Base-by-base conservation (phyloP, 2,329 filamentous ascomycete genomes). In the Ascochyta pisi region DNA sequence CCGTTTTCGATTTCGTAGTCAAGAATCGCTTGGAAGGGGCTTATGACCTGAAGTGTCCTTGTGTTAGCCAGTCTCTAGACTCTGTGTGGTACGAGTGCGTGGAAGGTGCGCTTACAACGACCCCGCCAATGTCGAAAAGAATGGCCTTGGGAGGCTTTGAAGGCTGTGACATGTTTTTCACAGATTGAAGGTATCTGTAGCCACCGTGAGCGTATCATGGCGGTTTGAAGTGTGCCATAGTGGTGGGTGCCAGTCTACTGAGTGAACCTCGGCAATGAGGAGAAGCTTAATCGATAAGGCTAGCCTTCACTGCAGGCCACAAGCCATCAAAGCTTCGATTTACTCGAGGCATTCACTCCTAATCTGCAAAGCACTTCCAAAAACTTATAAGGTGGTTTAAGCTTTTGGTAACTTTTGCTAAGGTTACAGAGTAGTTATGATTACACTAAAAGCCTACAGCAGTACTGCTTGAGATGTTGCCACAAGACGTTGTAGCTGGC, bases 101-200 rank as follows among this genome's bases (percentile, higher is more conserved):
- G 19, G 16, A 43, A 19, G 31, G 47, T 33, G 48, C 58, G 87
- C 91, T 82, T 89, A 96, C 94, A 83, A 92, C 96, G 66, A 99
- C 95, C 60, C 95, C 95, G 35, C 95, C 95, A 65, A 99, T 95
- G 77, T 99, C 95, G 75, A 98, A 98, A 22, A 99, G 82, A 1
- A 77, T 67, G n/a, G 73, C 74, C 13, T 62, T 68, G 6, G 66
- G 66, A 2, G 65, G 53, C 38, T 60, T 60, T 0, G 29, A 12
- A 6, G 60, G 27, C 5, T 42, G 24, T 19, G 54, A 9, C 64
- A 68, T 67, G 22, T 27, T 57, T 37, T 1, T 10, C 33, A 23
- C 26, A 27, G 31, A 13, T 16, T 47, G 10, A 15, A 35, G 34
- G 27, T 42, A 43, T 34, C 45, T 43, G 40, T 44, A 38, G 43